Evolutionary conservation across 176 grass and related monocot species (phyloP).

Genomic region (Lolium multiflorum): DNA sequence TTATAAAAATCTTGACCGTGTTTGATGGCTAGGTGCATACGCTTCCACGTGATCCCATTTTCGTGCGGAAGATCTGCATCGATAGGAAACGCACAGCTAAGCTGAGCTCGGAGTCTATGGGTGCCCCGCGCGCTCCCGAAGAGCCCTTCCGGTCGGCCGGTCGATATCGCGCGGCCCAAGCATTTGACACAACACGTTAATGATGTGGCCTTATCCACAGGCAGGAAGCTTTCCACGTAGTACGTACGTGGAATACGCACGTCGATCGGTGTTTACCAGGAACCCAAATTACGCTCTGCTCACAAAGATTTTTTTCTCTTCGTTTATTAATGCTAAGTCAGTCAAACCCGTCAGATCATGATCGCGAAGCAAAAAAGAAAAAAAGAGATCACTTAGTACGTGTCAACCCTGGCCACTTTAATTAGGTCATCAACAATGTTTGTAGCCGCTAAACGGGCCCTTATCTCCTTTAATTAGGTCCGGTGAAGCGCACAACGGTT

Average conservation of each 20-base stretch:
- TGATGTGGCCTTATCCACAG: constrained; percentile 28
- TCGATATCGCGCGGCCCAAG: neutral
- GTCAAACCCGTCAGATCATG: constrained; percentile 4
- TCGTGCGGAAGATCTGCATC: neutral
- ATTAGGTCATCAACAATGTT: neutral
- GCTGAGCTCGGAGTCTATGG: neutral
- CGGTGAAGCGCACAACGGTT: constrained; percentile 24
- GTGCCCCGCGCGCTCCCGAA: constrained; percentile 37
- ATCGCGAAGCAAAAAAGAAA: too few species aligned
- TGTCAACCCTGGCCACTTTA: neutral
- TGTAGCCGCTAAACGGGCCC: neutral
- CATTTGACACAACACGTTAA: neutral
- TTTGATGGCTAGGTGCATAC: neutral
- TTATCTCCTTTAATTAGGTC: constrained; percentile 26
- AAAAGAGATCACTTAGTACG: neutral
- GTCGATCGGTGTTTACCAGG: neutral
- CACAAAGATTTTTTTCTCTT: too few species aligned
- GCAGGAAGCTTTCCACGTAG: constrained; percentile 14
- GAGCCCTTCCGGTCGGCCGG: neutral
- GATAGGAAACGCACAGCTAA: neutral
- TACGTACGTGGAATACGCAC: neutral
- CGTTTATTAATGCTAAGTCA: neutral
- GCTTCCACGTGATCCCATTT: neutral
- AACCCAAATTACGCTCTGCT: neutral
- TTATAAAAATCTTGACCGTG: neutral